Base-by-base conservation (phyloP, 805 yeast genomes). In the Cyberlindnera saturnus region DNA sequence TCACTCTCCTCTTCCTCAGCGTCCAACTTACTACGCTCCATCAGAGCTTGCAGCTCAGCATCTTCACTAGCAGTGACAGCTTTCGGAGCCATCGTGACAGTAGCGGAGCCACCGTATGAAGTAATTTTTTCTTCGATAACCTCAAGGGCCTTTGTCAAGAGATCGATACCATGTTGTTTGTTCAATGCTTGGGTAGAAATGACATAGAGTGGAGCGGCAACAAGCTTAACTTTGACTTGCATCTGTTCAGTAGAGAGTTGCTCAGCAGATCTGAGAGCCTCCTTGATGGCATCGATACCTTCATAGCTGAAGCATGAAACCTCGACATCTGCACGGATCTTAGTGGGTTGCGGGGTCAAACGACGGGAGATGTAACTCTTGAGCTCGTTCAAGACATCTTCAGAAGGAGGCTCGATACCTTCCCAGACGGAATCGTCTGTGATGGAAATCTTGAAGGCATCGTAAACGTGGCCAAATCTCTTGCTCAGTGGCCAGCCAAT, bases 11-110 rank as follows among this genome's bases (percentile, higher is more conserved):
- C 62, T 46, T 86, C 89, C 57, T 82, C 82, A 63, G 82, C 80
- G 61, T 86, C 90, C 62, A 83, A 75, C 71, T 88, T 97, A 63
- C 88, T 86, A 63, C 86, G 79, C 70, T 91, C 97, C 79, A 93
- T 81, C 53, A 93, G 77, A 48, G 96, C 96, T 68, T 89, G 96
- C 61, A 93, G 79, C 70, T 90, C 97, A 47, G 96, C 98, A 66
- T 93, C 99, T 65, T 93, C 99, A 47, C 93, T 86, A 48, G 96
- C 98, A 44, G 97, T 89, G 53, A 93, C 98, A 35, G 98, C 97
- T 79, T 90, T 91, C 62, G 99, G 98, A 57, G 95, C 91, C 97
- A 91, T 91, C 42, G 95, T 89, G 51, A 91, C 84, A 54, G 86
- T 87, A 65, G 96, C 84, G 45, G 79, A 77, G 61, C 99, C 99